A percentile compares a stretch with the other conserved stretches of the same genome.
Evolutionary conservation across 768 basidiomycete species (phyloP).

Genomic region (Lentinula boryana): DNA sequence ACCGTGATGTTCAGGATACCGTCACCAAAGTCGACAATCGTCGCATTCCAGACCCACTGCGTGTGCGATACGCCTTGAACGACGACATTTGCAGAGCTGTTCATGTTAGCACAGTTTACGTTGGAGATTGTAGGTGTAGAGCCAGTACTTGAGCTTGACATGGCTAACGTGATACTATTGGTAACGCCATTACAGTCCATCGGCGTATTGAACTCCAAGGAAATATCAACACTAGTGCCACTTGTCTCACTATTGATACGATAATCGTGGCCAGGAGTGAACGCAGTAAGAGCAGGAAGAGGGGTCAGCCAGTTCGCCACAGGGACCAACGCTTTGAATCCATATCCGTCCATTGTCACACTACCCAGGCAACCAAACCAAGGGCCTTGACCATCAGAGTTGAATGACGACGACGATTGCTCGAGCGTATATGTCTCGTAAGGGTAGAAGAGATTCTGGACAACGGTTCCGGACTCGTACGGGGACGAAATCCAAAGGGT

Average conservation of each 20-base stretch:
- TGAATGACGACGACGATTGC: constrained; percentile 61
- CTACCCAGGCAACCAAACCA: constrained; percentile 68
- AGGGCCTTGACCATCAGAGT: constrained; percentile 49
- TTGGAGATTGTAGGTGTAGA: constrained; percentile 43
- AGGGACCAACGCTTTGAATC: constrained; percentile 82
- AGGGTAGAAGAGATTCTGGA: constrained; percentile 80
- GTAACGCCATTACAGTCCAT: constrained; percentile 80
- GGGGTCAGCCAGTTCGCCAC: constrained; percentile 59
- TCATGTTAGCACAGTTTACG: constrained; percentile 43
- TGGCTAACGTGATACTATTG: constrained; percentile 53
- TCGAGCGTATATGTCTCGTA: constrained; percentile 71
- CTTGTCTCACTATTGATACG: constrained; percentile 51
- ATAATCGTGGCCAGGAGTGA: constrained; percentile 82
- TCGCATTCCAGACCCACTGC: constrained; percentile 69
- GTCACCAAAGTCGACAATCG: constrained; percentile 69
- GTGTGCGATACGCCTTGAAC: constrained; percentile 56
- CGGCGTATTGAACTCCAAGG: constrained; percentile 69
- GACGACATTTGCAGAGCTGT: constrained; percentile 38
- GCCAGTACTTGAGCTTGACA: constrained; percentile 63
- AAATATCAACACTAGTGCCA: constrained; percentile 58
- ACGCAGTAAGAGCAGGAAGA: constrained; percentile 72
- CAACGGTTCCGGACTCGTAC: constrained; percentile 48
- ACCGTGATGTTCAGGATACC: constrained; percentile 76
- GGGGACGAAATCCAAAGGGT: constrained; percentile 77
- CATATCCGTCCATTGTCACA: constrained; percentile 65